Conservation (phyloP, 1,284 basidiomycete species). For the Heterobasidion parviporum region DNA sequence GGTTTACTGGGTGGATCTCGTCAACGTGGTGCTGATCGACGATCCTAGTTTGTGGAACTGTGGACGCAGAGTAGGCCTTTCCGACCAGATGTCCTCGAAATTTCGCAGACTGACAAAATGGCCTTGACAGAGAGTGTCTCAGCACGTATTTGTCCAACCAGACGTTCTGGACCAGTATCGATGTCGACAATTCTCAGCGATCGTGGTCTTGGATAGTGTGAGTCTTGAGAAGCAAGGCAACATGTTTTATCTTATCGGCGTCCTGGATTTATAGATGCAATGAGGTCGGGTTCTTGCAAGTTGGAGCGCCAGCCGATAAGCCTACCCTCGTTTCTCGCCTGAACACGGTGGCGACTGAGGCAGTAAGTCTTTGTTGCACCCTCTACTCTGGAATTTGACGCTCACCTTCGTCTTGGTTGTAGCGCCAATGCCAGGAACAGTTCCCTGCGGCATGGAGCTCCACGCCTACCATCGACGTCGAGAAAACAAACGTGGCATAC, state of each 20-base stretch:
- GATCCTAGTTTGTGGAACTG: constrained; percentile 33
- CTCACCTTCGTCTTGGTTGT: constrained; percentile 19
- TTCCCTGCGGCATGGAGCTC: constrained; percentile 7
- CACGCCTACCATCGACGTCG: constrained; percentile 26
- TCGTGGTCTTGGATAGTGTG: constrained; percentile 61
- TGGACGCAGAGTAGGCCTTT: constrained; percentile 12
- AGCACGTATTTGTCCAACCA: constrained; percentile 46
- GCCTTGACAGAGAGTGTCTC: constrained; percentile 37
- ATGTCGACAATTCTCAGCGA: constrained; percentile 40
- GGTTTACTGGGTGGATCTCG: neutral
- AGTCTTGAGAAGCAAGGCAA: constrained; percentile 8
- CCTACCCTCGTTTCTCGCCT: constrained; percentile 50
- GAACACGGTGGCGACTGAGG: constrained; percentile 39
- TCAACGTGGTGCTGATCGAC: neutral
- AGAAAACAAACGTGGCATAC: constrained; percentile 40
- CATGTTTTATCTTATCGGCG: too few species aligned
- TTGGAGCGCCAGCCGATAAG: constrained; percentile 40
- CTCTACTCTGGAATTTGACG: neutral
- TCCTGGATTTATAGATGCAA: constrained; percentile 45
- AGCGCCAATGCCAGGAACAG: neutral
- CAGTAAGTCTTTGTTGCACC: neutral
- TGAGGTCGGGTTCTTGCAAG: constrained; percentile 58
- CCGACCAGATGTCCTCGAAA: neutral
- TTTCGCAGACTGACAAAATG: neutral
- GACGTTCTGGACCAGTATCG: constrained; percentile 41